phyloP scores from a whole-genome alignment of 2,329 filamentous ascomycete genomes.

The Penicillium sp. region DNA sequence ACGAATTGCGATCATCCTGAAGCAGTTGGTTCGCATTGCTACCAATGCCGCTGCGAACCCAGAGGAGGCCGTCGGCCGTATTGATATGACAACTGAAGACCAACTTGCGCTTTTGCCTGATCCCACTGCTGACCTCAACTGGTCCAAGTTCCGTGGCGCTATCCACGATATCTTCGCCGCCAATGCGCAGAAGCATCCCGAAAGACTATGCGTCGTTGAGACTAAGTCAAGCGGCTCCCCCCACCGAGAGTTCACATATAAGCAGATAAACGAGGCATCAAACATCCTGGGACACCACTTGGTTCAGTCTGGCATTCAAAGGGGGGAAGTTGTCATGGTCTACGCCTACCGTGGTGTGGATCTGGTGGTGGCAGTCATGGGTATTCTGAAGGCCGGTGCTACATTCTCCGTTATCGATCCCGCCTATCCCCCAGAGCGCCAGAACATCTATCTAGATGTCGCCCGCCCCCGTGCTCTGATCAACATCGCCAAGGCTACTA shows the following conservation, averaged over 20 bases:
- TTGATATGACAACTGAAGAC: conserved; percentile 48
- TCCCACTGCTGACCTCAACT: conserved; percentile 49
- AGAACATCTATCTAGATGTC: conserved; percentile 82
- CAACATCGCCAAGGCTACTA: conserved; percentile 70
- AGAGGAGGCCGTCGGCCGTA: conserved; percentile 46
- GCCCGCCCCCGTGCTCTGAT: conserved; percentile 73
- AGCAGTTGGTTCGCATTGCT: conserved; percentile 49
- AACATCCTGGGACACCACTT: conserved; percentile 81
- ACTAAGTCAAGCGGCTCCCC: conserved; percentile 58
- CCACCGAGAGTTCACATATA: conserved; percentile 75
- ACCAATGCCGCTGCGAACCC: conserved; percentile 46
- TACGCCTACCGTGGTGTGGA: conserved; percentile 83
- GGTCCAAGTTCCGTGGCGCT: conserved; percentile 50
- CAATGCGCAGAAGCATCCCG: conserved; percentile 67
- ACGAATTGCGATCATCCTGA: conserved; percentile 49
- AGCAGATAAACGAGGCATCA: conserved; percentile 81
- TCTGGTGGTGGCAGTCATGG: conserved; percentile 79
- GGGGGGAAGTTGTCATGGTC: conserved; percentile 91
- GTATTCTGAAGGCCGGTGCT: conserved; percentile 64
- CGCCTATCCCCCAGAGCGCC: conserved; percentile 76
- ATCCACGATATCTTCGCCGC: conserved; percentile 50
- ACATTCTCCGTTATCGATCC: conserved; percentile 73
- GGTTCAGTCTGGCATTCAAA: conserved; percentile 69
- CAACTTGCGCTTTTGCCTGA: conserved; percentile 44
- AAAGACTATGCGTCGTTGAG: conserved; percentile 69